Evolutionary conservation across 805 yeast species (phyloP).

Genomic region (Yamadazyma laniorum): DNA sequence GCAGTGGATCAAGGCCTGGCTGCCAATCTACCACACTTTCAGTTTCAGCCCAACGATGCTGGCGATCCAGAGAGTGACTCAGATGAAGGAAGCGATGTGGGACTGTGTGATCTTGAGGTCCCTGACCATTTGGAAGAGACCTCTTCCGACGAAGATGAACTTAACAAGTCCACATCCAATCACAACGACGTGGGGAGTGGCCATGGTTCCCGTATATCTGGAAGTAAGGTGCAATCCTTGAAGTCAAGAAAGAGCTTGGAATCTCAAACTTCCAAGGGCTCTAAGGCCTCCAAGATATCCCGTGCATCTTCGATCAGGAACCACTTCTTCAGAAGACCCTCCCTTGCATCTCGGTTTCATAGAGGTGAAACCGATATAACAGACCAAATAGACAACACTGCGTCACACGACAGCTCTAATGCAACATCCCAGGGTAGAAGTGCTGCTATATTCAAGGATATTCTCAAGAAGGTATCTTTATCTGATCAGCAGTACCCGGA

Average conservation of each 20-base stretch:
- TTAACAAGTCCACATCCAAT: neutral
- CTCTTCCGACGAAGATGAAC: constrained; percentile 12
- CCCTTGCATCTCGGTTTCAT: constrained; percentile 6
- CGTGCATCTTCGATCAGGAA: constrained; percentile 13
- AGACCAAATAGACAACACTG: constrained; percentile 17
- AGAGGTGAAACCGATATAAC: constrained; percentile 22
- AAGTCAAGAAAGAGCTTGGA: constrained; percentile 5
- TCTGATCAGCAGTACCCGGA: constrained; percentile 29
- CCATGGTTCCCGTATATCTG: no score
- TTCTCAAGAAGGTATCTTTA: constrained; percentile 36
- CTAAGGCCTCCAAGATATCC: constrained; percentile 6
- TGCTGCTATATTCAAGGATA: constrained; percentile 23
- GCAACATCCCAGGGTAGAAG: constrained; percentile 13
- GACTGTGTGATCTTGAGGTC: neutral
- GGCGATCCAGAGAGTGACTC: constrained; percentile 2
- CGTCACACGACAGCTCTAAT: constrained; percentile 2
- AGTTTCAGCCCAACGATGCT: constrained; percentile 9
- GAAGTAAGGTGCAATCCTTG: neutral
- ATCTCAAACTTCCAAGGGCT: constrained; percentile 2
- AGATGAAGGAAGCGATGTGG: neutral
- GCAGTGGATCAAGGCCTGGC: constrained; percentile 2
- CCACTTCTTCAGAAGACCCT: constrained; percentile 13
- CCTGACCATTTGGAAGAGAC: constrained; percentile 14
- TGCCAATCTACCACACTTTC: constrained; percentile 23
- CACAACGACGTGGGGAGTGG: neutral